Conservation (phyloP, 345 rosid species). For the Euphorbia tirucalli region DNA sequence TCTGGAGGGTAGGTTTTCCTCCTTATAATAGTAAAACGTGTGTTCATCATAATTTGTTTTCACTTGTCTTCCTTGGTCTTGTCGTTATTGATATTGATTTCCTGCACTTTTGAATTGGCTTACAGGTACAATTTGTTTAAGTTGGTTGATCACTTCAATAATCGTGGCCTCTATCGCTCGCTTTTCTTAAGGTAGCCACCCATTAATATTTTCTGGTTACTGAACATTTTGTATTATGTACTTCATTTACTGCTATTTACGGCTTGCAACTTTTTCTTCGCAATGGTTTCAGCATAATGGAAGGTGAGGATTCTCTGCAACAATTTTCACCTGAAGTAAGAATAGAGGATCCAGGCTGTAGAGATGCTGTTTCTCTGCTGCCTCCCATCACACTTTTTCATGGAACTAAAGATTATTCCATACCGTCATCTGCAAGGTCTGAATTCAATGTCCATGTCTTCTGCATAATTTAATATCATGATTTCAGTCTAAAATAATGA, state of each 20-base stretch:
- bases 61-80: constrained; percentile 1
- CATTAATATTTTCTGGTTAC: not conserved
- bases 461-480: not conserved
- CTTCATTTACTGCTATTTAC: not conserved
- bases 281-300: constrained; percentile 29
- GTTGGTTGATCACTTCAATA: constrained; percentile 33
- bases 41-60: constrained; percentile 1
- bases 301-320: constrained; percentile 29
- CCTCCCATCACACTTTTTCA: constrained; percentile 33
- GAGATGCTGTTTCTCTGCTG: constrained; percentile 26
- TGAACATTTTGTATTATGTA: not conserved
- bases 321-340: constrained; percentile 32
- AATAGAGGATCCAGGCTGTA: constrained; percentile 21
- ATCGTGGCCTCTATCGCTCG: constrained; percentile 30
- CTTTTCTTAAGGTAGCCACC: constrained; percentile 26
- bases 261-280: not conserved
- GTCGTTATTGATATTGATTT: not conserved
- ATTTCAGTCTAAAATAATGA: not conserved
- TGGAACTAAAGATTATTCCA: constrained; percentile 29
- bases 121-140: constrained; percentile 31
- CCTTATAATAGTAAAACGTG: too few species aligned
- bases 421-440: constrained; percentile 31
- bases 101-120: constrained; percentile 9
- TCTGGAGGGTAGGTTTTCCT: constrained; percentile 33
- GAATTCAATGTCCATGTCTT: not conserved